Evolutionary conservation across 805 yeast genomes (phyloP).

Genomic region (Babjeviella inositovora): DNA sequence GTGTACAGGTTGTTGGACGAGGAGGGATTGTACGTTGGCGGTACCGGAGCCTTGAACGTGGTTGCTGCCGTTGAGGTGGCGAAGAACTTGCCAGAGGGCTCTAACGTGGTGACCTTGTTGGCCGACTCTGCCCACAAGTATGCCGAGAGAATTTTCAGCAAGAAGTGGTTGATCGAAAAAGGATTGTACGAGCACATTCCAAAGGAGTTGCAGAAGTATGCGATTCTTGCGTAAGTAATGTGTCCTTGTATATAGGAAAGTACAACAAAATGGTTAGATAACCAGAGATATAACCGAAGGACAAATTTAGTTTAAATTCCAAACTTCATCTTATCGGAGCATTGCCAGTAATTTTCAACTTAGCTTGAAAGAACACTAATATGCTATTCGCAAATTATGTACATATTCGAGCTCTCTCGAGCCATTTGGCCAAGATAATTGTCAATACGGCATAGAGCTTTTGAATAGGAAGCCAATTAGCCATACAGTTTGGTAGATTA

Average conservation of each 20-base stretch:
- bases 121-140: constrained; percentile 89
- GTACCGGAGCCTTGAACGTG: constrained; percentile 82
- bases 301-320: no score
- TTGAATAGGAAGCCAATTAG: no score
- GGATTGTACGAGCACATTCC: constrained; percentile 54
- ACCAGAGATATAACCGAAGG: no score
- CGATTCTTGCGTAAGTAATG: constrained; percentile 17
- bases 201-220: constrained; percentile 53
- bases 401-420: no score
- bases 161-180: constrained; percentile 62
- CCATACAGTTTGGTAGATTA: no score
- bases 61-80: constrained; percentile 80
- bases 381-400: no score
- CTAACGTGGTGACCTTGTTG: constrained; percentile 76
- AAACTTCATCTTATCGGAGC: no score
- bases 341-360: no score
- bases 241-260: constrained; percentile 1
- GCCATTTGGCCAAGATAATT: no score
- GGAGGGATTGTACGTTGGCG: constrained; percentile 84
- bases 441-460: no score
- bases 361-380: no score
- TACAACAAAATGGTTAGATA: no score
- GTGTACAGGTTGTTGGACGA: constrained; percentile 69
- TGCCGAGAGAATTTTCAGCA: constrained; percentile 65
- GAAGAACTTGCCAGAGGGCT: constrained; percentile 52